These are phyloP conservation scores for Neobulgaria alba DNA, from an alignment of 2,329 filamentous ascomycete species.

Conservation along the genomic window DNA sequence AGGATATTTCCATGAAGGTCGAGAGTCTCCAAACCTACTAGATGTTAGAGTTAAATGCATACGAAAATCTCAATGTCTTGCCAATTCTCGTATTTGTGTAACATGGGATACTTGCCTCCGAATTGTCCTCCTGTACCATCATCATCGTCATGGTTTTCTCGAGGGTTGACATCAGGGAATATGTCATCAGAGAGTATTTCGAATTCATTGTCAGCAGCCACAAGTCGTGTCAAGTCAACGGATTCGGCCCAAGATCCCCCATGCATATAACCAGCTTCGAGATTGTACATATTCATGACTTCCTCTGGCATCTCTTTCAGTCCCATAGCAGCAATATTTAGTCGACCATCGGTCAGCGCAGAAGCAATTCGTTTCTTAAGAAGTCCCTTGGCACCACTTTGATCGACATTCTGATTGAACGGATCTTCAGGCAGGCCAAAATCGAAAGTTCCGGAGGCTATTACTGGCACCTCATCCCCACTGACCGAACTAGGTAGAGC, in stretches of 20 bases:
- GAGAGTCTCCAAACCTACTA: conserved; percentile 59
- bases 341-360: conserved; percentile 67
- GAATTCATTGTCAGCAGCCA: conserved; percentile 86
- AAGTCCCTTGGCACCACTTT: conserved; percentile 54
- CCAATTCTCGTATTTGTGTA: too few species aligned
- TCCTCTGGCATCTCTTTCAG: conserved; percentile 72
- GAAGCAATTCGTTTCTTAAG: conserved; percentile 63
- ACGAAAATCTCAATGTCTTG: too few species aligned
- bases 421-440: conserved; percentile 56
- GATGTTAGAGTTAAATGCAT: not conserved
- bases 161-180: conserved; percentile 65
- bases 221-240: conserved; percentile 75
- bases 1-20: conserved; percentile 84
- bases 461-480: conserved; percentile 31
- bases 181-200: conserved; percentile 61
- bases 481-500: conserved; percentile 17
- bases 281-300: conserved; percentile 84
- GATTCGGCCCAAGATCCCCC: conserved; percentile 80
- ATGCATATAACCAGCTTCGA: conserved; percentile 54
- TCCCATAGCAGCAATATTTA: conserved; percentile 83
- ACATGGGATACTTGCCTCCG: conserved; percentile 37
- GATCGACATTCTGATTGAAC: conserved; percentile 56
- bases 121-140: conserved; percentile 72
- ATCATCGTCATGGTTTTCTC: conserved; percentile 35
- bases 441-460: conserved; percentile 46